phyloP scores from a whole-genome alignment of 208 protist genomes.

The Leishmania lainsoni region DNA sequence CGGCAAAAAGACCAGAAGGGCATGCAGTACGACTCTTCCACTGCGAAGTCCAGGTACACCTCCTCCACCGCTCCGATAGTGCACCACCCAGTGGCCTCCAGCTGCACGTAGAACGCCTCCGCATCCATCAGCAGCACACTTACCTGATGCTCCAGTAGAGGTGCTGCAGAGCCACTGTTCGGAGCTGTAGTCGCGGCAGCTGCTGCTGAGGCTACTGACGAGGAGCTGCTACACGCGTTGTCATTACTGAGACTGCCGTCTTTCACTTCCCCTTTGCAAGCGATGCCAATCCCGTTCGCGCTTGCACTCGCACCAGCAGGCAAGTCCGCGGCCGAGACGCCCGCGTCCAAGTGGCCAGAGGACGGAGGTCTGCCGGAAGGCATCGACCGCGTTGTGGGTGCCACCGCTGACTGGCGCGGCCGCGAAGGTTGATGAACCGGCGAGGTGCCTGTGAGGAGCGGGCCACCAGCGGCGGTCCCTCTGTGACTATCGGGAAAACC shows the following conservation, averaged over 20 bases:
- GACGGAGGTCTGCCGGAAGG: neutral
- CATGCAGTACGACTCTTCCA: constrained; percentile 58
- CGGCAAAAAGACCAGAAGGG: constrained; percentile 70
- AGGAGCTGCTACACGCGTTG: neutral
- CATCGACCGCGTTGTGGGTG: neutral
- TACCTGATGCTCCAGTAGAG: constrained; percentile 11
- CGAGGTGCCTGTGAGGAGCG: neutral
- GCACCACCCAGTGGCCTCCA: constrained; percentile 38
- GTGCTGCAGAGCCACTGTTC: neutral
- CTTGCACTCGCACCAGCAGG: neutral
- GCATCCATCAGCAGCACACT: constrained; percentile 34
- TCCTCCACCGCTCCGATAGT: constrained; percentile 58
- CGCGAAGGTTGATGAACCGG: neutral
- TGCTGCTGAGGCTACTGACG: neutral
- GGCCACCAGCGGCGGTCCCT: neutral
- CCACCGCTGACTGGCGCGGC: neutral
- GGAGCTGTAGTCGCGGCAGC: neutral
- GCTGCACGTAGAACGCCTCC: constrained; percentile 25
- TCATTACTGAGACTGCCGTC: constrained; percentile 1
- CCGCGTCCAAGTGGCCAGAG: neutral
- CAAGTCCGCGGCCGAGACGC: neutral
- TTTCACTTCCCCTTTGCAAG: neutral
- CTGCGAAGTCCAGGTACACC: constrained; percentile 55
- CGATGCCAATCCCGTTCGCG: neutral
- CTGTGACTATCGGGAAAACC: neutral